Evolutionary conservation across 2,329 filamentous ascomycete genomes (phyloP).

Genomic region (Xylaria sp.): DNA sequence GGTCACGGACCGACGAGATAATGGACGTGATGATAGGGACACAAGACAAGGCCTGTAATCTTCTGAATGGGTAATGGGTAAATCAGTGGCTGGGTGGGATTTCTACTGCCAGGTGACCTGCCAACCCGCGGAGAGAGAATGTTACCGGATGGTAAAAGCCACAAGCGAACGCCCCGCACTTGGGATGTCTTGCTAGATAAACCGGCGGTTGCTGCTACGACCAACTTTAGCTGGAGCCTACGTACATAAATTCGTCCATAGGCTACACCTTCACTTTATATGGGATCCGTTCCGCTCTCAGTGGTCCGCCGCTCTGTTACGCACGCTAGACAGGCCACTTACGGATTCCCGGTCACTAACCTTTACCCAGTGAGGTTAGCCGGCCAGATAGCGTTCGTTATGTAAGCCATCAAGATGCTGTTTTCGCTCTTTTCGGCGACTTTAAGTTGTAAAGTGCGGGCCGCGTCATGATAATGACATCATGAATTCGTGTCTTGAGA

Average conservation of each 20-base stretch:
- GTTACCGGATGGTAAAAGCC: neutral
- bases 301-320: neutral
- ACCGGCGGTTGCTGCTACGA: too few species aligned
- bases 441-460: neutral
- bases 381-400: neutral
- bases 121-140: neutral
- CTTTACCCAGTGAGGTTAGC: neutral
- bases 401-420: neutral
- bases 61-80: too few species aligned
- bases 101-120: neutral
- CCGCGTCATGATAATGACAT: constrained; percentile 19
- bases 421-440: too few species aligned
- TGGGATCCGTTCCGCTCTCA: neutral
- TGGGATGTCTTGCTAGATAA: neutral
- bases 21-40: neutral
- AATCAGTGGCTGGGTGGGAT: neutral
- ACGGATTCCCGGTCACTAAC: too few species aligned
- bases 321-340: neutral
- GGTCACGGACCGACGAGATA: neutral
- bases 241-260: too few species aligned
- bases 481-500: constrained; percentile 10
- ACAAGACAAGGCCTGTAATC: neutral
- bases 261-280: too few species aligned
- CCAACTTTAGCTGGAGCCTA: too few species aligned
- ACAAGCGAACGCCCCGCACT: neutral